These are phyloP conservation scores for Chalciporus chontae DNA, from an alignment of 768 basidiomycete genomes.

Conservation along the genomic window DNA sequence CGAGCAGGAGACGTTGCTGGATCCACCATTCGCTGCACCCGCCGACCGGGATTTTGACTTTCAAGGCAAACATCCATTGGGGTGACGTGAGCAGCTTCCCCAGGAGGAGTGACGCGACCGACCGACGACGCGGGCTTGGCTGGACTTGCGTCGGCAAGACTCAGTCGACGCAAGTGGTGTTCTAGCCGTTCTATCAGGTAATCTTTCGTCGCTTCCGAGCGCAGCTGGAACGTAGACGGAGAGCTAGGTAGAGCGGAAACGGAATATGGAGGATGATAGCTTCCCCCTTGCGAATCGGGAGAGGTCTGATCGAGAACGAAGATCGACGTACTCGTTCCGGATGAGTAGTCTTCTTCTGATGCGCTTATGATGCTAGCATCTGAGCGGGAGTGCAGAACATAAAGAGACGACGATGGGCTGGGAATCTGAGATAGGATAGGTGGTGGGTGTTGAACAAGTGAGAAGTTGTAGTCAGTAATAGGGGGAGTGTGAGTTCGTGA, in stretches of 20 bases:
- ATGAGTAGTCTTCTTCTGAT: conserved; percentile 9
- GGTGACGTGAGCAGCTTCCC: not conserved
- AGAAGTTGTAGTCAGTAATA: conserved; percentile 5
- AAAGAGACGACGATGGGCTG: not conserved
- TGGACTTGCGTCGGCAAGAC: conserved; percentile 11
- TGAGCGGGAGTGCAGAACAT: not conserved
- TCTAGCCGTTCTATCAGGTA: conserved; percentile 22
- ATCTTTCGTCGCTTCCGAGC: conserved; percentile 14
- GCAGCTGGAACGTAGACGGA: conserved; percentile 20
- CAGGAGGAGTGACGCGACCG: not conserved
- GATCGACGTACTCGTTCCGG: conserved; percentile 12
- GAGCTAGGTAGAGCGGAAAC: conserved; percentile 11
- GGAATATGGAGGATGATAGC: not conserved
- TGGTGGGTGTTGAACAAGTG: conserved; percentile 1
- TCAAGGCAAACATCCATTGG: conserved; percentile 4
- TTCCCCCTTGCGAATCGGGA: not conserved
- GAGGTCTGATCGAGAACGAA: not conserved
- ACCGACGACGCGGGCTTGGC: not conserved
- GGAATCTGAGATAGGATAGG: not conserved
- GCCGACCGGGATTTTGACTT: not conserved
- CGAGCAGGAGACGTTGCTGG: not conserved
- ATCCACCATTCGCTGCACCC: not conserved
- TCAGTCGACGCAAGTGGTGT: conserved; percentile 17
- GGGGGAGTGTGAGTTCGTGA: conserved; percentile 3
- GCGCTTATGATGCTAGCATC: conserved; percentile 8